These are phyloP conservation scores for Typha latifolia DNA, from an alignment of 176 grass and related monocot species.

Conservation along the genomic window DNA sequence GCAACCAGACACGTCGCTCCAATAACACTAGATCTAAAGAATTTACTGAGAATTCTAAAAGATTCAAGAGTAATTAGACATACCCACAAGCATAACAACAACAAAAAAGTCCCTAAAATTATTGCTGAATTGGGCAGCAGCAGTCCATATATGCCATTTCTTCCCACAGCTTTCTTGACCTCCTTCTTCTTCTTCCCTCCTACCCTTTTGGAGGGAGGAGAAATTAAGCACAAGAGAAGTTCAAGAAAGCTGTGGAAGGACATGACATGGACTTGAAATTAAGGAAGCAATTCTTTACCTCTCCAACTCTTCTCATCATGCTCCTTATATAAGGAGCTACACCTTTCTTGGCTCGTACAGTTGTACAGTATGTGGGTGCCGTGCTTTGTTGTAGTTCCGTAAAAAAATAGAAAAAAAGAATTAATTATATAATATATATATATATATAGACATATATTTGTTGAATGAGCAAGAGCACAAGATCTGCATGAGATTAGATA, in stretches of 20 bases:
- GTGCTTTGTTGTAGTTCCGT: background rate
- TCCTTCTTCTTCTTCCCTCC: constrained; percentile 23
- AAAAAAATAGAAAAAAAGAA: too few relatives aligned
- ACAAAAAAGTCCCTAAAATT: background rate
- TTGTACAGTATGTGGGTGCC: background rate
- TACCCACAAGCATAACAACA: background rate
- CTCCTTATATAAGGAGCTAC: background rate
- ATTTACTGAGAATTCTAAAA: too few relatives aligned
- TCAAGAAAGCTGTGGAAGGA: constrained; percentile 99
- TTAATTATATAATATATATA: too few relatives aligned
- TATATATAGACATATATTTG: too few relatives aligned
- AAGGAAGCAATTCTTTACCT: background rate
- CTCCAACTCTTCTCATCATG: background rate
- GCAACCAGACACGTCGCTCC: too few relatives aligned
- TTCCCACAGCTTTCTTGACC: constrained; percentile 99
- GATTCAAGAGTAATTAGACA: too few relatives aligned
- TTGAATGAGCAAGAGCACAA: too few relatives aligned
- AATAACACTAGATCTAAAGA: too few relatives aligned
- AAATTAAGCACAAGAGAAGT: constrained; percentile 39
- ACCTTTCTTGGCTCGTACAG: background rate
- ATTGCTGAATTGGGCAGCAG: background rate
- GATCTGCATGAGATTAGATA: too few relatives aligned
- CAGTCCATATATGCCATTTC: constrained; percentile 63
- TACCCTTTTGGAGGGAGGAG: background rate
- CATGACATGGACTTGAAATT: constrained; percentile 56